Evolutionary conservation across 495 filamentous ascomycete species (phyloP), one percentile per base, ranked within the genome.

Genomic region (Aspergillus panamensis): DNA sequence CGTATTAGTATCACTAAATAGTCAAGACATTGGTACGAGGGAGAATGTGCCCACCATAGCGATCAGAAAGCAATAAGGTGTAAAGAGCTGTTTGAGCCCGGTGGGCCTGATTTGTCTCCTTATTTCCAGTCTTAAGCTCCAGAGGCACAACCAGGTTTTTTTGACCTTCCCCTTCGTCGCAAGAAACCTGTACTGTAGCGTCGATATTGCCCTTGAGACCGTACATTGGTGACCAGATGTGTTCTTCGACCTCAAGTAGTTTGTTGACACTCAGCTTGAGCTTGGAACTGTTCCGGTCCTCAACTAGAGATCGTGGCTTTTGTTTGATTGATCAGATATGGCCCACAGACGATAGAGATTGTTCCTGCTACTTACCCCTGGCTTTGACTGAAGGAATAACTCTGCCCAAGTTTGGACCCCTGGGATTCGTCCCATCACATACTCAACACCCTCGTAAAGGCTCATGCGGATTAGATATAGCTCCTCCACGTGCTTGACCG

Each of bases 141-240:
- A 97, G 88, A 3, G 94, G 94, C 14, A 96, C 89, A 3, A 91
- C 88, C 52, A 98, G 78, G 5, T 80, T 90, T 62, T 83, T 87
- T 32, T 83, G 62, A 48, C 72, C 69, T 21, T 76, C 64, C 57
- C 82, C 74, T 30, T 96, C 90, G 42, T 84, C 70, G 75, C 95
- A 87, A 6, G 82, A 82, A n/a, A 93, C 85, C 73, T 97, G 90
- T 12, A 98, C 87, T 5, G 94, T 97, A n/a, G 94, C 94, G 74
- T 98, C 94, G 55, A 98, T 91, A 68, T 96, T 97, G 31, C 94
- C 94, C 73, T 98, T 97, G 7, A 98, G 79, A 0, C 94, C 94
- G 66, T 93, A 97, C 85, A 90, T 91, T 7, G 94, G 94, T 14
- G 94, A 97, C 94, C 92, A 97, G 37, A 97, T 82, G 64, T 97